These are phyloP conservation scores for Kuraishia cidri DNA, from an alignment of 805 yeast genomes.

Conservation along the genomic window DNA sequence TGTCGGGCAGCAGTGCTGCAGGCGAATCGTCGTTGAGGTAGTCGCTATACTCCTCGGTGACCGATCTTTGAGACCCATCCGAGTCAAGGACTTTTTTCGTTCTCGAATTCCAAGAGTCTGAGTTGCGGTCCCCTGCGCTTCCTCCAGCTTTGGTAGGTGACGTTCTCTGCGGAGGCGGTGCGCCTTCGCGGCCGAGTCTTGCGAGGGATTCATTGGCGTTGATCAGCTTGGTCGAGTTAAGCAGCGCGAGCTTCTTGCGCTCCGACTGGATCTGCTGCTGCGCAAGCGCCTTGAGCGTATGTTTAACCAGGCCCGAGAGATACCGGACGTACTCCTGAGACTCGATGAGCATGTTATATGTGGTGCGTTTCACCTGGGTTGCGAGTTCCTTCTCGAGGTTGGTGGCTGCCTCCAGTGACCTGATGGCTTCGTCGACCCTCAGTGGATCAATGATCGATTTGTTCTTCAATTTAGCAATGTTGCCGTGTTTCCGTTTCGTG, in stretches of 20 bases:
- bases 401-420: constrained; percentile 70
- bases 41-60: constrained; percentile 2
- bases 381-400: constrained; percentile 67
- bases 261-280: constrained; percentile 77
- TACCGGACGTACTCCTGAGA: constrained; percentile 47
- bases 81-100: constrained; percentile 15
- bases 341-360: constrained; percentile 79
- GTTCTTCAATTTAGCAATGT: constrained; percentile 64
- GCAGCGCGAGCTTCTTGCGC: constrained; percentile 63
- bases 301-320: constrained; percentile 47
- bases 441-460: constrained; percentile 74
- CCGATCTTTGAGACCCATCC: constrained; percentile 1
- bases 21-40: constrained; percentile 3
- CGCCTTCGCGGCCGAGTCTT: constrained; percentile 78
- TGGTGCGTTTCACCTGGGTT: constrained; percentile 71
- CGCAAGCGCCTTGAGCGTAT: constrained; percentile 48
- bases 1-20: constrained; percentile 1
- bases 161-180: too few species aligned
- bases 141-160: too few species aligned
- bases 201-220: constrained; percentile 36
- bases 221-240: constrained; percentile 47
- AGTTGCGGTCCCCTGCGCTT: too few species aligned
- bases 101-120: constrained; percentile 26
- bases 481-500: constrained; percentile 60
- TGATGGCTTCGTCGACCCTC: constrained; percentile 84